A percentile compares a stretch with the other conserved stretches of the same genome.
Conservation (phyloP, 1,139 yeast species). For the Blastobotrys raffinosifermentans region DNA sequence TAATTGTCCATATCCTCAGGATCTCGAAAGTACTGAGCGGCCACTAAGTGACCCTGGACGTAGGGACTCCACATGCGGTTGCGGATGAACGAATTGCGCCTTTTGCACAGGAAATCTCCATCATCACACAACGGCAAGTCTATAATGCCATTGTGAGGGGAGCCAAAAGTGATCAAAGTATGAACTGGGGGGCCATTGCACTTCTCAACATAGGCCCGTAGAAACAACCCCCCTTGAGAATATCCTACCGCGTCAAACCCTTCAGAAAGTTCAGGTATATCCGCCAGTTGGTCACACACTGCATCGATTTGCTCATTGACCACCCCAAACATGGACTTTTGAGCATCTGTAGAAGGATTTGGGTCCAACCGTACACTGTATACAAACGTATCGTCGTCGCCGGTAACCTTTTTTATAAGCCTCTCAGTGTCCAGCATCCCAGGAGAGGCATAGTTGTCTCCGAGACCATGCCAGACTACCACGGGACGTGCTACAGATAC, state of each 20-base stretch:
- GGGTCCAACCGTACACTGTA: conserved; percentile 49
- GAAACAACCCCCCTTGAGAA: conserved; percentile 76
- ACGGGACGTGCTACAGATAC: conserved; percentile 40
- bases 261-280: conserved; percentile 37
- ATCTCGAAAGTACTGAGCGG: conserved; percentile 71
- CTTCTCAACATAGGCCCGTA: conserved; percentile 58
- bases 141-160: conserved; percentile 74
- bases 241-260: conserved; percentile 77
- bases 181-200: conserved; percentile 46
- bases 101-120: conserved; percentile 57
- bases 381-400: conserved; percentile 47
- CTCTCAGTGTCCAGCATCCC: conserved; percentile 48
- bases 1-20: conserved; percentile 42
- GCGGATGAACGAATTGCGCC: conserved; percentile 50
- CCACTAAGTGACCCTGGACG: conserved; percentile 54
- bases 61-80: conserved; percentile 55
- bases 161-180: conserved; percentile 66
- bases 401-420: conserved; percentile 42
- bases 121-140: conserved; percentile 60
- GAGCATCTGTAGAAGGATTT: conserved; percentile 48
- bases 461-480: conserved; percentile 82
- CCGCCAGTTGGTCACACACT: conserved; percentile 41
- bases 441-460: conserved; percentile 63
- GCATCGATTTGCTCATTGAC: conserved; percentile 41
- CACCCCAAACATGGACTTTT: conserved; percentile 54